A percentile compares a stretch with the other conserved stretches of the same genome.
phyloP scores from a whole-genome alignment of 345 rosid species.

The Luvunga scandens region DNA sequence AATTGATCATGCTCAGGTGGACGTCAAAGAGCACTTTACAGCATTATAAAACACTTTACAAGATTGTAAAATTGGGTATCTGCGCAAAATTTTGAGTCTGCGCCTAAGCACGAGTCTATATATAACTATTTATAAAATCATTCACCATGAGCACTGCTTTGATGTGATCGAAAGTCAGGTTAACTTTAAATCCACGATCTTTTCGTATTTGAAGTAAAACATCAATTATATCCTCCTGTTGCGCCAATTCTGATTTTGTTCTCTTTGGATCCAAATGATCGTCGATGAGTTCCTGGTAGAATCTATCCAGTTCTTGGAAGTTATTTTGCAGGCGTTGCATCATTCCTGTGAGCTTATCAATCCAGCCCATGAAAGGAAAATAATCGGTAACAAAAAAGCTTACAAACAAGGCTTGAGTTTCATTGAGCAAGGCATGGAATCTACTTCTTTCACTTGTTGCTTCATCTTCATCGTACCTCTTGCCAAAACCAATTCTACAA shows the following conservation, averaged over 20 bases:
- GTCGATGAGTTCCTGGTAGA: conserved; percentile 39
- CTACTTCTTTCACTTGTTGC: neutral
- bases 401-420: conserved; percentile 22
- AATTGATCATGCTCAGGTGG: no score
- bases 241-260: neutral
- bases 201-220: conserved; percentile 32
- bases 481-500: conserved; percentile 29
- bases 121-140: neutral
- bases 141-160: conserved; percentile 56
- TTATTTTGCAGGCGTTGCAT: conserved; percentile 28
- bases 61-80: no score
- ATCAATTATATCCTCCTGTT: conserved; percentile 41
- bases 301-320: conserved; percentile 31
- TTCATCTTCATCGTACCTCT: conserved; percentile 18
- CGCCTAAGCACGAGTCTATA: no score
- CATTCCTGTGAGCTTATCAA: conserved; percentile 32
- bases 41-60: no score
- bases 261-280: conserved; percentile 31
- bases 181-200: conserved; percentile 17
- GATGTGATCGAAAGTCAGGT: conserved; percentile 44
- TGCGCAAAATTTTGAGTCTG: no score
- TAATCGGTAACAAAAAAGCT: conserved; percentile 26
- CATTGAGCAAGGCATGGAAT: conserved; percentile 16
- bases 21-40: no score
- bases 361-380: conserved; percentile 26